These are phyloP conservation scores for Suhomyces chickasaworum DNA, from an alignment of 1,139 yeast genomes.

Conservation along the genomic window DNA sequence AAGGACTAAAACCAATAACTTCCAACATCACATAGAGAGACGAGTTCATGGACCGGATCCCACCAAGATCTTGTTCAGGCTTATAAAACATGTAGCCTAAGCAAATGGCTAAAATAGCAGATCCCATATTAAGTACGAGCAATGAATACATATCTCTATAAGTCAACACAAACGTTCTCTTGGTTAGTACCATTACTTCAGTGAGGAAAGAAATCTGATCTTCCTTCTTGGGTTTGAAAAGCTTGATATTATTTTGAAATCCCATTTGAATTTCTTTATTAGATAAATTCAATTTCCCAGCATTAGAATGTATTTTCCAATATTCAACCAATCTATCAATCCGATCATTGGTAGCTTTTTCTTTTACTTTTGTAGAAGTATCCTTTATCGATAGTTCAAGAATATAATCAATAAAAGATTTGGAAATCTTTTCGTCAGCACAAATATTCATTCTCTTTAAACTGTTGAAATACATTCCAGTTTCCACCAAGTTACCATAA, in stretches of 20 bases:
- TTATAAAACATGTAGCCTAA: conserved; percentile 78
- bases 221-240: conserved; percentile 31
- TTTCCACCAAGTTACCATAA: conserved; percentile 52
- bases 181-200: conserved; percentile 59
- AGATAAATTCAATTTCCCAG: conserved; percentile 11
- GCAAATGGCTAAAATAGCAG: conserved; percentile 57
- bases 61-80: conserved; percentile 63
- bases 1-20: conserved; percentile 66
- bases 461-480: conserved; percentile 20
- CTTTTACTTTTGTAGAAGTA: conserved; percentile 45
- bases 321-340: conserved; percentile 45
- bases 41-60: conserved; percentile 67
- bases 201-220: conserved; percentile 31
- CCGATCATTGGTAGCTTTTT: conserved; percentile 43
- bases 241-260: conserved; percentile 27
- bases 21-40: conserved; percentile 65
- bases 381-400: conserved; percentile 75
- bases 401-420: conserved; percentile 56
- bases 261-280: conserved; percentile 17
- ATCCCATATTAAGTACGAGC: conserved; percentile 56
- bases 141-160: conserved; percentile 62
- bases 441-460: not conserved
- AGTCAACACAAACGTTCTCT: conserved; percentile 57
- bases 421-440: conserved; percentile 18
- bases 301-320: conserved; percentile 46